Evolutionary conservation across 2,329 filamentous ascomycete species (phyloP), one percentile per base, ranked within the genome.

Genomic region (Emergomyces pasteurianus): DNA sequence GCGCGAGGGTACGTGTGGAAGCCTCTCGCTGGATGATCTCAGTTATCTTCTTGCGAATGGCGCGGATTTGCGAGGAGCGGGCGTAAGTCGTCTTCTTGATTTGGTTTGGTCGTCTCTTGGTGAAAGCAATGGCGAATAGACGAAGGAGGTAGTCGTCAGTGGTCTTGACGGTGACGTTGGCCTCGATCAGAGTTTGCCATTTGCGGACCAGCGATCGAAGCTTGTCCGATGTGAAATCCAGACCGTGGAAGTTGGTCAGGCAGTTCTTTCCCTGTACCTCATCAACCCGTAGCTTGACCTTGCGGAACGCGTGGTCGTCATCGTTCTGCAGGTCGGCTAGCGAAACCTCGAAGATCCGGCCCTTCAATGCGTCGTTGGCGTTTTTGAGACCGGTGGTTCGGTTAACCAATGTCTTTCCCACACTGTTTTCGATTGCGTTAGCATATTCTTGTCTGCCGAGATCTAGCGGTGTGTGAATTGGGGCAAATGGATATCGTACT

Each of bases 61-160:
- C 87, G 70, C 92, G 89, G 80, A 97, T 97, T 83, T 99, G 94
- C 68, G 94, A 97, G 68, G 90, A 91, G 68, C 88, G 88, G 71
- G 94, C 94, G 77, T 99, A 99, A 77, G 94, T 99, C 74, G 94
- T 99, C 89, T 97, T 99, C 89, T 96, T 96, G 85, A 99, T 92
- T 86, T 99, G 94, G 85, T 97, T 99, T 73, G 90, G 91, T 76
- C 94, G 88, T 80, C 91, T 86, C 89, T 97, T 97, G 81, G 94
- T 99, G 86, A 99, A 99, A 72, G 90, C 94, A 72, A 99, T 99
- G 78, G 90, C 90, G 83, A 99, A 99, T 72, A 99, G 87, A 74
- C 94, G 90, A 81, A 99, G 86, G 78, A 97, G 92, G 85, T 99
- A 97, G 82, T 99, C 94, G 78, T 99, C 94, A 78, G 94, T 97